Conservation (phyloP, 2,329 filamentous ascomycete species). For the Paraconiothyrium sp. region DNA sequence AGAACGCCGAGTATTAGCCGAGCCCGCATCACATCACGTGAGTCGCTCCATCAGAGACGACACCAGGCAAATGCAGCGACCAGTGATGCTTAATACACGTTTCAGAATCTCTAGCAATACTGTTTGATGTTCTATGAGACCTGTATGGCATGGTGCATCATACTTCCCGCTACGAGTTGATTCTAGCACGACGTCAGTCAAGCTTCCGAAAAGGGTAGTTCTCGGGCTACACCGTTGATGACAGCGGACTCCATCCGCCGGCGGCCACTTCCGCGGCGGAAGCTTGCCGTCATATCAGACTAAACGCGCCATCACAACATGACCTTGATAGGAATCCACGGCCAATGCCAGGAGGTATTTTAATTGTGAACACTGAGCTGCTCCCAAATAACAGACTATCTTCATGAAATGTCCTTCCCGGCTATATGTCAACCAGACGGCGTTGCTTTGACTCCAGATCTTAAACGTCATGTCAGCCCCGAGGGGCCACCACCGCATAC, state of each 20-base stretch:
- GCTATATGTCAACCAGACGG: too few species aligned
- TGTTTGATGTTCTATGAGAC: neutral
- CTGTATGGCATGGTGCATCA: neutral
- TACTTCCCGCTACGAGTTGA: neutral
- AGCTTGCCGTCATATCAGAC: neutral
- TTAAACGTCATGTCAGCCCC: too few species aligned
- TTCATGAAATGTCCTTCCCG: too few species aligned
- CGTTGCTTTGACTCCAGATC: too few species aligned
- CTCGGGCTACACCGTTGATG: neutral
- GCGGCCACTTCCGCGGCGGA: neutral
- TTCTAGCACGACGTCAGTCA: neutral
- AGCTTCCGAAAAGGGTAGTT: neutral
- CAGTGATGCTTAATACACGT: too few species aligned
- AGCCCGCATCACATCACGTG: neutral
- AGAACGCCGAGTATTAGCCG: conserved; percentile 13
- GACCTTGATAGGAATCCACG: neutral
- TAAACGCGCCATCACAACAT: neutral
- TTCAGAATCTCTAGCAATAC: too few species aligned
- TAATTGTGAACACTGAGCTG: too few species aligned
- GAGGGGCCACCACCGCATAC: too few species aligned
- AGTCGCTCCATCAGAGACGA: too few species aligned
- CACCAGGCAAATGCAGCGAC: too few species aligned
- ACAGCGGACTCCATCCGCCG: neutral
- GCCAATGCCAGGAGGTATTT: neutral
- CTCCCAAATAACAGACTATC: too few species aligned